Conservation (phyloP, 2,329 filamentous ascomycete genomes). For the Akanthomyces uredinophilus region DNA sequence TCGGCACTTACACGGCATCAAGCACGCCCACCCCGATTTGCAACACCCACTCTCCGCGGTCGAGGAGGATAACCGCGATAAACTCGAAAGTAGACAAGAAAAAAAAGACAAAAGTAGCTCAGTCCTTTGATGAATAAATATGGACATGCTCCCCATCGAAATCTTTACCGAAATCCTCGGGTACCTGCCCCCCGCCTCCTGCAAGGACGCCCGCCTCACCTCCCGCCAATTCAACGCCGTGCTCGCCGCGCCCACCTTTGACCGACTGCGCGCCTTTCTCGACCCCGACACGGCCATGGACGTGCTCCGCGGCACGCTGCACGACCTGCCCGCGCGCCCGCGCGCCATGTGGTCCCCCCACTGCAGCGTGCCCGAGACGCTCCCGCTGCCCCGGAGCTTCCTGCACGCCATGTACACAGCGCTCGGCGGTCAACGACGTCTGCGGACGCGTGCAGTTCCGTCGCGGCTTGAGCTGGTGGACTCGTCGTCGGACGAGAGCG, state of each 20-base stretch:
- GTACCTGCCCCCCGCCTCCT: slow-evolving; percentile 21
- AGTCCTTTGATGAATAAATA: slow-evolving; percentile 13
- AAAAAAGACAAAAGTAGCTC: background rate
- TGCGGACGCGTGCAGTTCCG: slow-evolving; percentile 16
- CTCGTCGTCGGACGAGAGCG: slow-evolving; percentile 6
- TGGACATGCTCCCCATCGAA: slow-evolving; percentile 28
- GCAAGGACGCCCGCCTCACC: slow-evolving; percentile 27
- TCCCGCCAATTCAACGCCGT: slow-evolving; percentile 29
- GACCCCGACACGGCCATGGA: slow-evolving; percentile 23
- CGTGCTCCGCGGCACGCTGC: slow-evolving; percentile 21
- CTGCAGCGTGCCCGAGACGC: slow-evolving; percentile 26
- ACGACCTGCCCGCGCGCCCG: slow-evolving; percentile 21
- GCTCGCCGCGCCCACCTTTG: slow-evolving; percentile 25
- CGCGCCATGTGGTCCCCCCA: slow-evolving; percentile 31
- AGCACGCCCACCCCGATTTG: too few relatives aligned
- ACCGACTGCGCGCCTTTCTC: slow-evolving; percentile 26
- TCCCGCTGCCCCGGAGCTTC: slow-evolving; percentile 29
- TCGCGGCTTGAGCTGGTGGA: background rate
- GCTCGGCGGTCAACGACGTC: slow-evolving; percentile 20
- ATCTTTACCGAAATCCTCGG: slow-evolving; percentile 26
- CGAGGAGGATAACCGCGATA: too few relatives aligned
- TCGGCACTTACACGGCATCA: too few relatives aligned
- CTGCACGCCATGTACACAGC: slow-evolving; percentile 28
- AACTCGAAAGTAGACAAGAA: too few relatives aligned
- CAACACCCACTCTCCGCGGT: too few relatives aligned